Evolutionary conservation across 2,329 filamentous ascomycete species (phyloP).

Genomic region (Pseudogymnoascus sp.): DNA sequence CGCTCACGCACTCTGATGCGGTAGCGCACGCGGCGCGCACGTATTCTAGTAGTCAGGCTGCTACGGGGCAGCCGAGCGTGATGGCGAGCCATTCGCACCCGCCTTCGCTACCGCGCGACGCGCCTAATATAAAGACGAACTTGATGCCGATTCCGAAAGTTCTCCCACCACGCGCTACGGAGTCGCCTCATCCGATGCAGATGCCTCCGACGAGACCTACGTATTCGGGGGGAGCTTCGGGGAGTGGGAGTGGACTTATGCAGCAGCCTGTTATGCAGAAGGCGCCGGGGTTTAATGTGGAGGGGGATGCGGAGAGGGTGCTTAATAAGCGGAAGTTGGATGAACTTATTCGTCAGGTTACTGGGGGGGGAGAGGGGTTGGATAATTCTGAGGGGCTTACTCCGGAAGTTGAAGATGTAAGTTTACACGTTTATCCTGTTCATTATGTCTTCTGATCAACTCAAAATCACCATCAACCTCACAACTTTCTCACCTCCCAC

Average conservation of each 20-base stretch:
- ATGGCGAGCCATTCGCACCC: conserved; percentile 22
- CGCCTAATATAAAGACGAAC: conserved; percentile 22
- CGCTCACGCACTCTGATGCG: conserved; percentile 26
- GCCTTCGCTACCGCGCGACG: conserved; percentile 20
- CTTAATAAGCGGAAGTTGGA: conserved; percentile 98
- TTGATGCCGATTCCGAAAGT: conserved; percentile 49
- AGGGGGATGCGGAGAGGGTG: conserved; percentile 85
- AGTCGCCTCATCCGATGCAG: conserved; percentile 63
- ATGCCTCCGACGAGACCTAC: conserved; percentile 73
- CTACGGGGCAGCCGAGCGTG: conserved; percentile 20
- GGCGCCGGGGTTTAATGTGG: conserved; percentile 74
- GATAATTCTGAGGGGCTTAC: conserved; percentile 69
- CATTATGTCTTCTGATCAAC: conserved; percentile 11
- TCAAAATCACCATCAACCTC: conserved; percentile 8
- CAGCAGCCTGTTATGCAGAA: conserved; percentile 78
- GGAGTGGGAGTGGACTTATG: conserved; percentile 72
- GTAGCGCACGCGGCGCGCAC: conserved; percentile 25
- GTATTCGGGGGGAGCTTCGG: conserved; percentile 64
- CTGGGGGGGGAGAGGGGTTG: conserved; percentile 65
- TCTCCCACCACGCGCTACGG: conserved; percentile 57
- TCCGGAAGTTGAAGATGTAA: conserved; percentile 91
- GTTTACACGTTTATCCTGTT: conserved; percentile 20
- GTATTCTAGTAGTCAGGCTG: conserved; percentile 24
- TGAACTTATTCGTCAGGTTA: conserved; percentile 88
- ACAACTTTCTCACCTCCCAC: not conserved